These are phyloP conservation scores for Trypanosomatidae sp. DNA, from an alignment of 208 protist species.

Conservation along the genomic window DNA sequence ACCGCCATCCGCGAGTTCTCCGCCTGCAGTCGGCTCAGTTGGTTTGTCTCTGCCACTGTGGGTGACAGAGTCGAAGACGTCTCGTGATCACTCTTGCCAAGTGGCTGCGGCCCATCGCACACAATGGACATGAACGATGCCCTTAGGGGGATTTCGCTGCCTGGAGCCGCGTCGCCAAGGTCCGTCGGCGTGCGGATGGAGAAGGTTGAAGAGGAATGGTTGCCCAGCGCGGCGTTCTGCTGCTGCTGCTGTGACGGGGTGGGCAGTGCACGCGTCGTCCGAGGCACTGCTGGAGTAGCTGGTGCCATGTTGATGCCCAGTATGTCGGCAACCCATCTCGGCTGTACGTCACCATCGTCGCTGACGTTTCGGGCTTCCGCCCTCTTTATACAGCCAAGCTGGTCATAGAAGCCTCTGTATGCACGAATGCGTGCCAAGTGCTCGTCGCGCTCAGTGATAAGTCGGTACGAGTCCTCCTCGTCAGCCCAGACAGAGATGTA, in stretches of 20 bases:
- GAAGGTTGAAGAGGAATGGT: neutral
- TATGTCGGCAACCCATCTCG: neutral
- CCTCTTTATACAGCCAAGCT: conserved; percentile 1
- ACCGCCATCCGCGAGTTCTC: conserved; percentile 10
- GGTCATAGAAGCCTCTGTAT: conserved; percentile 28
- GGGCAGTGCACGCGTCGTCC: neutral
- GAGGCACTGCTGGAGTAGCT: neutral
- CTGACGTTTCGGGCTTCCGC: neutral
- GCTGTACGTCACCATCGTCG: neutral
- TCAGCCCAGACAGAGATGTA: conserved; percentile 14
- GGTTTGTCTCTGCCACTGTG: neutral
- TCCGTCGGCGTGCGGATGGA: neutral
- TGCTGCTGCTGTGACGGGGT: neutral
- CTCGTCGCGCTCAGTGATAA: conserved; percentile 26
- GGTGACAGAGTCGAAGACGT: neutral
- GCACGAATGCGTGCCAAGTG: conserved; percentile 20
- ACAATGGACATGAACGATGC: neutral
- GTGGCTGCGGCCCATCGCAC: neutral
- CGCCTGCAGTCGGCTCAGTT: conserved; percentile 11
- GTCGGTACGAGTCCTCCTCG: conserved; percentile 32
- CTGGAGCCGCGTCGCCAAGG: neutral
- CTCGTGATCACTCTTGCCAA: neutral
- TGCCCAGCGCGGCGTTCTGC: neutral
- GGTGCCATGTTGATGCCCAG: neutral
- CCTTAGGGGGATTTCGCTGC: neutral